Evolutionary conservation across 179 eudicot genomes (phyloP), one percentile per base, ranked within the genome.

Genomic region (Gypsophila paniculata): DNA sequence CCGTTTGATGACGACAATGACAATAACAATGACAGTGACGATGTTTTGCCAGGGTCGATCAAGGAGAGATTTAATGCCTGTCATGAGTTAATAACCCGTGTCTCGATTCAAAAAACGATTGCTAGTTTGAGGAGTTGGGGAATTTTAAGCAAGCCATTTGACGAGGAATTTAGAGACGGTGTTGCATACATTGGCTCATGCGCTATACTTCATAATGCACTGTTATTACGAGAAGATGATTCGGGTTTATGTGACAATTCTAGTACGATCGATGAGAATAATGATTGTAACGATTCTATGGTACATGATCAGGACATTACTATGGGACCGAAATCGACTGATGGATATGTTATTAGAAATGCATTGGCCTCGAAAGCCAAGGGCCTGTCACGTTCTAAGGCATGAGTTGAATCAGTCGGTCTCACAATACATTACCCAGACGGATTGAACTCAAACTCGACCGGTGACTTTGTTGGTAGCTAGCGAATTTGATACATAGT

Each of bases 121-220:
- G 85, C 86, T 25, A 93, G 97, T 79, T 82, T 93, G 88, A 91
- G 59, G 87, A 83, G 59, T 60, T 93, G 98, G 98, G 96, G 97
- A 51, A 82, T 89, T 70, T 63, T 93, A 82, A 82, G 75, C 18
- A 85, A 65, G 76, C 86, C 88, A 0, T 79, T 91, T 8, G 83
- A 93, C 34, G 90, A 81, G 19, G 93, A 85, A 55, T 69, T 75
- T 13, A 89, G 85, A 81, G 79, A 75, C 44, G 88, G 76, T 3
- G 97, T 93, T 71, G 96, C 91, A 19, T 91, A 82, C 71, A 77
- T 93, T 68, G 98, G 96, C 70, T 92, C 96, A 46, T 93, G 98
- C 76, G 86, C 93, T 8, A 93, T 93, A 39, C 85, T 93, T 69
- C 98, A 93, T 54, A 93, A 93, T 79, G 91, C 85, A 26, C 72